Evolutionary conservation across 2,329 filamentous ascomycete genomes (phyloP).

Genomic region (Hypoxylon sp.): DNA sequence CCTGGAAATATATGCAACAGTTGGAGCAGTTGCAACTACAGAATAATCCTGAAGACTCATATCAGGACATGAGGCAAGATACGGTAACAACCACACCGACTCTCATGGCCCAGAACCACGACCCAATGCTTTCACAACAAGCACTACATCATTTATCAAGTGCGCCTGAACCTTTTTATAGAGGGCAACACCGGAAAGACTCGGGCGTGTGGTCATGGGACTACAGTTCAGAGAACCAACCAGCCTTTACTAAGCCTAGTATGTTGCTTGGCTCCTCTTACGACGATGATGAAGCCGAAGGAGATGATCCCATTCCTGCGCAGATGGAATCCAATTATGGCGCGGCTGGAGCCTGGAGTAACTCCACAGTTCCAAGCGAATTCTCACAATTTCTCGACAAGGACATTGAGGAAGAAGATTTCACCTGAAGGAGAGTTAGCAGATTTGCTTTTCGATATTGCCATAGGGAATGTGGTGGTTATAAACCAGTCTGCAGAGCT

Average conservation of each 20-base stretch:
- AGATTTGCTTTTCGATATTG: neutral
- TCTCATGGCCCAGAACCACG: neutral
- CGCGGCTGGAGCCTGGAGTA: constrained; percentile 3
- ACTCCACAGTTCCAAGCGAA: neutral
- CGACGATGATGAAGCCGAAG: neutral
- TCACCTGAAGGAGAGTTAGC: neutral
- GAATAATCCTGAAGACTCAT: neutral
- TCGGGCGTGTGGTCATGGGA: constrained; percentile 30
- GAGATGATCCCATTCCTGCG: neutral
- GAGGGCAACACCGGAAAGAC: constrained; percentile 22
- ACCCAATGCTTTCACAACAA: constrained; percentile 29
- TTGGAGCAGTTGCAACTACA: neutral
- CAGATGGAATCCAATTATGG: neutral
- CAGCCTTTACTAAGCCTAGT: neutral
- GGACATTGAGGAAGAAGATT: constrained; percentile 5
- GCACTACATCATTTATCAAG: constrained; percentile 14
- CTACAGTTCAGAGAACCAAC: constrained; percentile 22
- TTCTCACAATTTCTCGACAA: neutral
- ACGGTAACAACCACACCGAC: neutral
- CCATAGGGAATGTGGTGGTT: neutral
- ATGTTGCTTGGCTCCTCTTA: neutral
- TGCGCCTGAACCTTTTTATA: constrained; percentile 28
- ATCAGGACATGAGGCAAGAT: constrained; percentile 4
- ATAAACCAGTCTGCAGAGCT: neutral
- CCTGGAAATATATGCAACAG: neutral